These are phyloP conservation scores for Cerrena zonata DNA, from an alignment of 1,284 basidiomycete genomes.

Conservation along the genomic window DNA sequence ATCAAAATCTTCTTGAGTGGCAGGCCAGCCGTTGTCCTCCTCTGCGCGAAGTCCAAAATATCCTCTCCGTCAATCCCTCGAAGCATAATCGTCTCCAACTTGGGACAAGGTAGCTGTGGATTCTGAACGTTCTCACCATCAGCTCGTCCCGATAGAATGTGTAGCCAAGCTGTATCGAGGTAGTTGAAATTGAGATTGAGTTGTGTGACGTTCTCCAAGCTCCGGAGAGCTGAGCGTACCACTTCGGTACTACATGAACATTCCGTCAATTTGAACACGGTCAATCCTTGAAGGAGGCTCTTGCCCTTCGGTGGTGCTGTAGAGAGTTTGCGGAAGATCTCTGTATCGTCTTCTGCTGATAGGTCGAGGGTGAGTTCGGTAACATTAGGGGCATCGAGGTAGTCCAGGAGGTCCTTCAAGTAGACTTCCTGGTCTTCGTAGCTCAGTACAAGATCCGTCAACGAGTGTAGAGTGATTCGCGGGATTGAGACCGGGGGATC, in stretches of 20 bases:
- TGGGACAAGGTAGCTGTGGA: background rate
- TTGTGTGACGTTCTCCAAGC: background rate
- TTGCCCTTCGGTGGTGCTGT: background rate
- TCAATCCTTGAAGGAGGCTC: background rate
- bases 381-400: constrained; percentile 44
- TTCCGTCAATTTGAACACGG: background rate
- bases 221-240: background rate
- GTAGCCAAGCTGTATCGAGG: background rate
- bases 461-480: constrained; percentile 39
- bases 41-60: constrained; percentile 7
- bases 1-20: background rate
- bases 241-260: background rate
- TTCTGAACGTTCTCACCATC: background rate
- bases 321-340: background rate
- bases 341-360: background rate
- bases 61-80: constrained; percentile 6
- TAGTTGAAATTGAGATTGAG: constrained; percentile 6
- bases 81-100: constrained; percentile 5
- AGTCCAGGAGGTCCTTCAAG: constrained; percentile 40
- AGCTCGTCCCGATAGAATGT: background rate
- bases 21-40: background rate
- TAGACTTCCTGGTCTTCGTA: constrained; percentile 26
- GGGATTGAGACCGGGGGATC: constrained; percentile 22
- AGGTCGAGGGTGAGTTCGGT: constrained; percentile 46
- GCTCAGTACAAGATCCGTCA: constrained; percentile 42